Percentiles rank a stretch among this genome's conserved stretches.
Evolutionary conservation across 2,329 filamentous ascomycete genomes (phyloP).

Genomic region (Curvularia verruculosa): DNA sequence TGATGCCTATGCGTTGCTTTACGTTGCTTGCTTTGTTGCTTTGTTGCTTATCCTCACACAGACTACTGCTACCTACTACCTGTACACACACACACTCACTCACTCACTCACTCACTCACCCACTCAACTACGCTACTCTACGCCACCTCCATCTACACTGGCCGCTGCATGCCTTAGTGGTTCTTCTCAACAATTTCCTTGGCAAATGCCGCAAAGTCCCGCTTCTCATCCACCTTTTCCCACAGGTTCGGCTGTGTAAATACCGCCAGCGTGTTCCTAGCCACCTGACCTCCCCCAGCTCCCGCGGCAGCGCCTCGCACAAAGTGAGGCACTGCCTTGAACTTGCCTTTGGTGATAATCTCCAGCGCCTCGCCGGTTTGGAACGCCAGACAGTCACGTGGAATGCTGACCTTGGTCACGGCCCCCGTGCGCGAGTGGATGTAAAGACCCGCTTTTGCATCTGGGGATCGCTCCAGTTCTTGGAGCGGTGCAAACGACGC

Average conservation of each 20-base stretch:
- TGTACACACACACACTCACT: no score
- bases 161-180: conserved; percentile 32
- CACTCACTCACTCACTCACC: no score
- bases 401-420: conserved; percentile 90
- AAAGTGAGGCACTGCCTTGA: conserved; percentile 95
- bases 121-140: background rate
- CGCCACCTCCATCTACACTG: background rate
- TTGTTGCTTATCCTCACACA: background rate
- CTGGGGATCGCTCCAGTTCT: conserved; percentile 78
- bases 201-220: conserved; percentile 79
- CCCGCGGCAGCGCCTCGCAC: conserved; percentile 71
- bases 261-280: conserved; percentile 84
- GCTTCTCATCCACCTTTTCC: conserved; percentile 73
- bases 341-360: conserved; percentile 86
- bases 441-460: conserved; percentile 87
- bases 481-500: conserved; percentile 59
- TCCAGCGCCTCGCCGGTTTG: conserved; percentile 94
- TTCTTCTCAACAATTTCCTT: conserved; percentile 57
- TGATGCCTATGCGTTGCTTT: conserved; percentile 1
- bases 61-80: background rate
- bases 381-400: conserved; percentile 88
- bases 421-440: conserved; percentile 84
- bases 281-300: conserved; percentile 56
- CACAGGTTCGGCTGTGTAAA: conserved; percentile 96
- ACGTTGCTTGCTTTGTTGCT: background rate